phyloP scores from a whole-genome alignment of 2,329 filamentous ascomycete species.

The Didymella keratinophila region DNA sequence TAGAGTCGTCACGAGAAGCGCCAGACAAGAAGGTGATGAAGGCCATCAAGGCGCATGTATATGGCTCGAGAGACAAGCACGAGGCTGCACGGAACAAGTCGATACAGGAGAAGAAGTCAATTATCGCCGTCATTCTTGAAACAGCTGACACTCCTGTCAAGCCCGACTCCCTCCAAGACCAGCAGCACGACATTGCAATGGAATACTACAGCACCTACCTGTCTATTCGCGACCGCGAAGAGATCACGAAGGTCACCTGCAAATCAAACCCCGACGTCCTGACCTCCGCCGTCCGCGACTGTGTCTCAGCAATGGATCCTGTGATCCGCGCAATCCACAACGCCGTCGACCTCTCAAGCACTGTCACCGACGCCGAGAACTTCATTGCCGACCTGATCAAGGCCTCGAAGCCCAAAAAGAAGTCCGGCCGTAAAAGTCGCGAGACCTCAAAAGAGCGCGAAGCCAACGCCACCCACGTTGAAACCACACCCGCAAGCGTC shows the following conservation, averaged over 20 bases:
- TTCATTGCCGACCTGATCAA: conserved; percentile 78
- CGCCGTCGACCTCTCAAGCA: conserved; percentile 73
- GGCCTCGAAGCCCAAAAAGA: conserved; percentile 53
- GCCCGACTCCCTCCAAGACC: conserved; percentile 60
- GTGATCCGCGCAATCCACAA: conserved; percentile 77
- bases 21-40: conserved; percentile 68
- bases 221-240: conserved; percentile 75
- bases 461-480: conserved; percentile 24
- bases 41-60: conserved; percentile 66
- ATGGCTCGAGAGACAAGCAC: conserved; percentile 63
- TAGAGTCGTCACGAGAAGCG: conserved; percentile 68
- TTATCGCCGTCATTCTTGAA: conserved; percentile 71
- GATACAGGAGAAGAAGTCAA: conserved; percentile 63
- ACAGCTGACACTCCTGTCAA: conserved; percentile 55
- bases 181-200: conserved; percentile 69
- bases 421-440: conserved; percentile 35
- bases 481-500: conserved; percentile 33
- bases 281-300: conserved; percentile 71
- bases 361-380: conserved; percentile 70
- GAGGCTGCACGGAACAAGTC: conserved; percentile 67
- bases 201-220: conserved; percentile 77
- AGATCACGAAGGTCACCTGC: conserved; percentile 72
- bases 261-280: conserved; percentile 73
- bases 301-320: conserved; percentile 73
- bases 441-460: conserved; percentile 33